Base-by-base conservation (phyloP, 2,329 filamentous ascomycete species). In the Scedosporium aurantiacum region DNA sequence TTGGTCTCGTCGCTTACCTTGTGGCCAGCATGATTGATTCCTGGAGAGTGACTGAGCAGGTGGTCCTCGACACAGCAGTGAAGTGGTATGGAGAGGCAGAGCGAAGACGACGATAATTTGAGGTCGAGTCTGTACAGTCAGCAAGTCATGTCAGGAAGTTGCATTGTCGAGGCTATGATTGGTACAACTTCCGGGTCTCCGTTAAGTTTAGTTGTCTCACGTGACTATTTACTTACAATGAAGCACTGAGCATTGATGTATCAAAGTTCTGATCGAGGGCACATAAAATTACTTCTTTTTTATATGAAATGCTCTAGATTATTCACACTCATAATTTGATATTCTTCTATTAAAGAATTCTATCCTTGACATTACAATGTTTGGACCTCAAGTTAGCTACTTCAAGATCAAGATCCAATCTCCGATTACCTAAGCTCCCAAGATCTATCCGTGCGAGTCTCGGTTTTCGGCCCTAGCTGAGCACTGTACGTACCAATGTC, bases 11-110 rank as follows among this genome's bases (percentile, higher is more conserved):
- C 23, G 47, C 58, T 18, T 54, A 60, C 58, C 58, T 60, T 41
- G 58, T 60, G 14, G 58, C 58, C 25, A 60, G 58, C 58, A 60
- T 60, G 45, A n/a, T 60, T 54, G 58, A 10, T 54, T 54, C 47
- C 21, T 52, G 47, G 47, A 52, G 47, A 23, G n/a, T 18, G 28
- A 25, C n/a, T 32, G n/a, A 16, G 28, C 43, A 47, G 18, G 28
- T 16, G 37, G 41, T 32, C 28, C 57, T 52, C 21, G 55, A 41
- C 28, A 32, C 47, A 18, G 21, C 47, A 52, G 47, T 25, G 21
- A 47, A 52, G 47, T 25, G 21, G 41, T 23, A 23, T 50, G 23
- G 57, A 18, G 55, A 37, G 41, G 43, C 57, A 23, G 47, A 52
- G 47, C 47, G 21, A 25, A 50, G 41, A n/a, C 41, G 43, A 60